Evolutionary conservation across 2,329 filamentous ascomycete species (phyloP).

Genomic region (Paecilomyces niveus): DNA sequence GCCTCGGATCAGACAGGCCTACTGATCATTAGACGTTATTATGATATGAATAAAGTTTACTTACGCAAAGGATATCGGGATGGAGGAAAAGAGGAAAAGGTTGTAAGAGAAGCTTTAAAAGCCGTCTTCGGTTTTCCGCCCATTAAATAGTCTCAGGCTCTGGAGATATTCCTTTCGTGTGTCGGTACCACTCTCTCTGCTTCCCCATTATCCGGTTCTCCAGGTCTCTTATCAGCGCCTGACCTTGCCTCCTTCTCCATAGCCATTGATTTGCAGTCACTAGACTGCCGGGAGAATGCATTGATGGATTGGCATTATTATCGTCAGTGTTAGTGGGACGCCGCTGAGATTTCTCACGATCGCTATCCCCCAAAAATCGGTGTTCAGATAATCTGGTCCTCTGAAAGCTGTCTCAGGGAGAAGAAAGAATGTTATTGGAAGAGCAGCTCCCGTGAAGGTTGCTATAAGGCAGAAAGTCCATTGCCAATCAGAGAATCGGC

Average conservation of each 20-base stretch:
- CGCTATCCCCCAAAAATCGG: slow-evolving; percentile 49
- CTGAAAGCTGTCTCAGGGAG: slow-evolving; percentile 79
- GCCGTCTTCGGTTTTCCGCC: slow-evolving; percentile 70
- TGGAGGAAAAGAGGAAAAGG: slow-evolving; percentile 79
- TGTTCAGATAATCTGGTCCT: slow-evolving; percentile 61
- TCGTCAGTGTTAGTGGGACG: neutral
- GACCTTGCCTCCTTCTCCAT: neutral
- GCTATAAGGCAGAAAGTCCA: slow-evolving; percentile 87
- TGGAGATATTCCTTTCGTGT: slow-evolving; percentile 52
- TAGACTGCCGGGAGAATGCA: neutral
- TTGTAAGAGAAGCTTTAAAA: slow-evolving; percentile 58
- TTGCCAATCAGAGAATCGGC: slow-evolving; percentile 66
- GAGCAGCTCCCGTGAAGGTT: slow-evolving; percentile 66
- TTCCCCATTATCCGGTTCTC: neutral
- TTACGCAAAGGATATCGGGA: slow-evolving; percentile 72
- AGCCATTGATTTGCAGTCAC: neutral
- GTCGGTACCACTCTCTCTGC: slow-evolving; percentile 23
- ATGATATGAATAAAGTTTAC: slow-evolving; percentile 4
- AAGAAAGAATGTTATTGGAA: slow-evolving; percentile 68
- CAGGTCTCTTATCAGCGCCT: neutral
- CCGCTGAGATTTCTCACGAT: slow-evolving; percentile 7
- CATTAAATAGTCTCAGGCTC: slow-evolving; percentile 66
- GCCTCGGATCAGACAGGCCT: slow-evolving; percentile 70
- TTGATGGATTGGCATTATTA: neutral
- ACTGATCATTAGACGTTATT: neutral